A percentile compares a stretch with the other conserved stretches of the same genome.
These are phyloP conservation scores for Trametes maxima DNA, from an alignment of 768 basidiomycete genomes.

Conservation along the genomic window DNA sequence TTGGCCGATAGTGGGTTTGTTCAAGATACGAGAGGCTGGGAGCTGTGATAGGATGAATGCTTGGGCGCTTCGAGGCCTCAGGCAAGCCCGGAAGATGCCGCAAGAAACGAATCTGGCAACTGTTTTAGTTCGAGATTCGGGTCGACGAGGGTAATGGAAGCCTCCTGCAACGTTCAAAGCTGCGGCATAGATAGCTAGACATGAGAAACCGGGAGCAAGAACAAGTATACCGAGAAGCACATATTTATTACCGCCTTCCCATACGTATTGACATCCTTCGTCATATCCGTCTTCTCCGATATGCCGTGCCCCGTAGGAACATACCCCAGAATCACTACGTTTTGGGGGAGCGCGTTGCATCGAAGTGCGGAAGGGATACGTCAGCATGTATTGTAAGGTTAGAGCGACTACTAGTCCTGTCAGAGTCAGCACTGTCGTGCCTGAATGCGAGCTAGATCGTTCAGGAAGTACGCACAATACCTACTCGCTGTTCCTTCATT, in stretches of 20 bases:
- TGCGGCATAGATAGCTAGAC: no score
- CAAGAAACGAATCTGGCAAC: not conserved
- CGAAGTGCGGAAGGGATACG: no score
- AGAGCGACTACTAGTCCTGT: no score
- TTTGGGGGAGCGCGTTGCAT: slow-evolving; percentile 15
- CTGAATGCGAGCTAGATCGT: no score
- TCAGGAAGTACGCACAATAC: no score
- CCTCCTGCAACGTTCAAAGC: no score
- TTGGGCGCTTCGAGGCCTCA: not conserved
- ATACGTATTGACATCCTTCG: slow-evolving; percentile 36
- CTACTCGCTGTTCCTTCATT: no score
- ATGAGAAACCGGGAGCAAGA: no score
- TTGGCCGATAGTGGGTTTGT: not conserved
- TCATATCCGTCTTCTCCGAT: slow-evolving; percentile 20
- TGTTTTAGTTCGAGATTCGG: not conserved
- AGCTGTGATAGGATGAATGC: not conserved
- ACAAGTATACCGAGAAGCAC: no score
- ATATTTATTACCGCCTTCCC: not conserved
- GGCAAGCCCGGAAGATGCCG: not conserved
- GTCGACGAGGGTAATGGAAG: no score
- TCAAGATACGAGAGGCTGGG: not conserved
- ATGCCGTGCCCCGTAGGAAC: slow-evolving; percentile 27
- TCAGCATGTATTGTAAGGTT: no score
- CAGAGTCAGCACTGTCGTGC: no score
- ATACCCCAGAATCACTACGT: slow-evolving; percentile 38